Percentiles rank a stretch among this genome's conserved stretches.
Evolutionary conservation across 345 rosid species (phyloP).

Genomic region (Jatropha curcas): DNA sequence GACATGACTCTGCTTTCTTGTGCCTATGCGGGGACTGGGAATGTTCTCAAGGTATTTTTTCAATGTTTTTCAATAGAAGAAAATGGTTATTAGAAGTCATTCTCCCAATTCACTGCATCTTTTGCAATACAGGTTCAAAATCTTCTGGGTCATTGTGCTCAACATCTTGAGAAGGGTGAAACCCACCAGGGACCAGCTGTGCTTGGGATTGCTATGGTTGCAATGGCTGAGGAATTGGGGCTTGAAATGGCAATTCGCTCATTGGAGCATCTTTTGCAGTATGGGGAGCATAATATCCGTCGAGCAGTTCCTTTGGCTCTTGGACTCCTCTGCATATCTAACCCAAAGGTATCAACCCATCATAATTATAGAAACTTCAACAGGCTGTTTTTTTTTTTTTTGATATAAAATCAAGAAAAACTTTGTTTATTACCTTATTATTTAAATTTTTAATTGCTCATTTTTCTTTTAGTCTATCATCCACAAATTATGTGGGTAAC

Average conservation of each 20-base stretch:
- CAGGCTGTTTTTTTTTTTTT: not conserved
- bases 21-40: conserved; percentile 98
- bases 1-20: conserved; percentile 92
- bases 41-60: conserved; percentile 82
- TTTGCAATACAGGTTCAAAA: conserved; percentile 66
- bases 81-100: not conserved
- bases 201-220: conserved; percentile 97
- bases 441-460: not conserved
- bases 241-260: conserved; percentile 96
- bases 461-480: not conserved
- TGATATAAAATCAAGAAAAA: not conserved
- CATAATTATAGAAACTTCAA: not conserved
- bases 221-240: conserved; percentile 99
- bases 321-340: conserved; percentile 95
- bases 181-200: conserved; percentile 94
- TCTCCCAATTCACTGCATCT: not conserved
- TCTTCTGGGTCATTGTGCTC: conserved; percentile 85
- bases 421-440: not conserved
- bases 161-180: conserved; percentile 85
- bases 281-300: conserved; percentile 87
- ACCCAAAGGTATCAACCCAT: conserved; percentile 70
- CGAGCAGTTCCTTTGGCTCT: conserved; percentile 96
- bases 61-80: conserved; percentile 12
- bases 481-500: not conserved
- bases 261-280: conserved; percentile 87